Base-by-base conservation (phyloP, 768 basidiomycete species). In the Leucogyrophana mollusca region DNA sequence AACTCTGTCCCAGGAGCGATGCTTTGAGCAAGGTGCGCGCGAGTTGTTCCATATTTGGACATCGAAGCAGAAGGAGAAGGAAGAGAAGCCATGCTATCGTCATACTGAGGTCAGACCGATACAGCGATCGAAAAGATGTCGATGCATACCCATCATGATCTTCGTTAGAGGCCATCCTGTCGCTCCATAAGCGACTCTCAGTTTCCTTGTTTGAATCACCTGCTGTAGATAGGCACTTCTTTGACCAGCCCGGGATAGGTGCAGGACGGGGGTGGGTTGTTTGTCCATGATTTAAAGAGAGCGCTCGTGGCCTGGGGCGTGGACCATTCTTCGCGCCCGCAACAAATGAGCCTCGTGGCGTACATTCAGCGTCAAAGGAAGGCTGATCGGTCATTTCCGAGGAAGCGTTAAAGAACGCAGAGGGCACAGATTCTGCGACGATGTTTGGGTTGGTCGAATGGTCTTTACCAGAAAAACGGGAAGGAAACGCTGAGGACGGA, bases 141-240 rank as follows among this genome's bases (percentile, higher is more conserved):
- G n/a, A n/a, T n/a, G n/a, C 54, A 53, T 9, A 34, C 33, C 34
- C 56, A 54, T 33, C 43, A 23, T 24, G 39, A 40, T 40, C 27
- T 30, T 35, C 46, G 34, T 24, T 11, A 47, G 42, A 43, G 36
- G 45, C 27, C 54, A 37, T 40, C 46, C 25, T 47, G 23, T 36
- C 58, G 25, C 46, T 56, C 69, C 64, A 68, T 18, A 56, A 56
- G 34, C 62, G 63, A 35, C 49, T 53, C 34, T 60, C 55, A 10
- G 47, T 21, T 50, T 57, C 60, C 13, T 53, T 48, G 34, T 58
- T 59, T n/a, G 52, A 23, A 40, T 67, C 60, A 20, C 60, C 56
- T 39, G 71, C 66, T 17, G 71, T 68, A 18, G 68, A 65, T 42
- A 71, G 70, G 49, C 71, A 66, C 13, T 58, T 57, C 25, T 70